These are phyloP conservation scores for Diphasiastrum complanatum DNA, from an alignment of 83 land plant genomes.

Conservation along the genomic window DNA sequence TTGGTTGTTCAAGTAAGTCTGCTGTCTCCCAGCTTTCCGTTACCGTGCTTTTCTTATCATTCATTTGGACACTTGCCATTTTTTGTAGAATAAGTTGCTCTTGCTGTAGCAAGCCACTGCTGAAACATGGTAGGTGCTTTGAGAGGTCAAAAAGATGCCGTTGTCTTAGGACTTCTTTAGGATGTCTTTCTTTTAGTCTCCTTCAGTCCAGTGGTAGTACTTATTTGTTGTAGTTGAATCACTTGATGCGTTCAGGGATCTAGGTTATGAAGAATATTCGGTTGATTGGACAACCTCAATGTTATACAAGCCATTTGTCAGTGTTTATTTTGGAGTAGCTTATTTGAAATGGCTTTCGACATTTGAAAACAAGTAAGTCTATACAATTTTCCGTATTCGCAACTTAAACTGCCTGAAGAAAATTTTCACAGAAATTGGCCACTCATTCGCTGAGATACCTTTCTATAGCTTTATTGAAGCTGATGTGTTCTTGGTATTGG, in stretches of 20 bases:
- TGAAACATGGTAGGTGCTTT: no score
- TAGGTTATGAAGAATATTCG: slow-evolving; percentile 54
- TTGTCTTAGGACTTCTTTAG: neutral
- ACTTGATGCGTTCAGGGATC: slow-evolving; percentile 38
- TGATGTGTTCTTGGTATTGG: neutral
- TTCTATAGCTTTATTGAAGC: neutral
- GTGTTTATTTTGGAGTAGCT: slow-evolving; percentile 78
- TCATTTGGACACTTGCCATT: neutral
- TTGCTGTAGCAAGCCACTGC: no score
- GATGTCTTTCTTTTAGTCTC: neutral
- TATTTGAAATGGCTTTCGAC: slow-evolving; percentile 69
- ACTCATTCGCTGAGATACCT: neutral
- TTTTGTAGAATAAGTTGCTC: no score
- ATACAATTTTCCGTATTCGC: neutral
- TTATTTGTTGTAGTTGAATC: neutral
- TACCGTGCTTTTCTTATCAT: neutral
- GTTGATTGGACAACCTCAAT: slow-evolving; percentile 40
- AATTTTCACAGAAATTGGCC: neutral
- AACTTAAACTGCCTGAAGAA: slow-evolving; percentile 1
- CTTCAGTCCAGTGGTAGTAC: neutral
- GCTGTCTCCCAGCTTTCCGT: neutral
- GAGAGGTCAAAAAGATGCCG: neutral
- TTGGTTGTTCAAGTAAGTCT: slow-evolving; percentile 57
- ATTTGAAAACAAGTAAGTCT: slow-evolving; percentile 65
- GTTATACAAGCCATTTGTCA: slow-evolving; percentile 69